Conservation (phyloP, 73 alveolate species). For the Tetrahymena malaccensis region DNA sequence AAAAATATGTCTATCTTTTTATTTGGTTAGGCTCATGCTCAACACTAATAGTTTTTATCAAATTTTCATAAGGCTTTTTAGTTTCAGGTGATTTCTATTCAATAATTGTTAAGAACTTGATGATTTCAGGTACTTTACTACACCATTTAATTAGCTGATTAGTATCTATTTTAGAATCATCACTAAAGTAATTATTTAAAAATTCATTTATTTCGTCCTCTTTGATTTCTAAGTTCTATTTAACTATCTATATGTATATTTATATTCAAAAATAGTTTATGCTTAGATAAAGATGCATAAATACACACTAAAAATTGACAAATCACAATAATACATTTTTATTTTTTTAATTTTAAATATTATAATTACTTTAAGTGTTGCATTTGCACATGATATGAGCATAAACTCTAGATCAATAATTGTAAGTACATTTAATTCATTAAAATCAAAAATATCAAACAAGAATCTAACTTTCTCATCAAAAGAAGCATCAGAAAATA, state of each 20-base stretch:
- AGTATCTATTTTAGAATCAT: constrained; percentile 49
- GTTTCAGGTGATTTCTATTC: constrained; percentile 60
- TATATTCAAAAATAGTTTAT: background rate
- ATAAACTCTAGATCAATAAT: constrained; percentile 85
- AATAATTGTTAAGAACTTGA: constrained; percentile 53
- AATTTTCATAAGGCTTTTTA: constrained; percentile 45
- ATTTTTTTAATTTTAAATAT: background rate
- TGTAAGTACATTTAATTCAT: constrained; percentile 62
- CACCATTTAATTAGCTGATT: constrained; percentile 59
- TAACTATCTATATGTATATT: background rate
- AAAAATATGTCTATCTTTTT: constrained; percentile 23
- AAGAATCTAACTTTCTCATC: constrained; percentile 91
- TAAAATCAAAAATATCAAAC: constrained; percentile 94
- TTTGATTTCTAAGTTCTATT: constrained; percentile 49
- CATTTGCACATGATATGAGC: constrained; percentile 77
- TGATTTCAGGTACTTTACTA: constrained; percentile 58
- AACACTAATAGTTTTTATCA: background rate
- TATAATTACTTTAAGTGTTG: constrained; percentile 79
- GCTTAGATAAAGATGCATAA: too few relatives aligned
- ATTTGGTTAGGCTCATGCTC: constrained; percentile 36
- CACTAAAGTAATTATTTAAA: constrained; percentile 56
- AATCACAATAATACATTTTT: too few relatives aligned
- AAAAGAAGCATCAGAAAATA: constrained; percentile 89
- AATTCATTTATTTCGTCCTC: constrained; percentile 65
- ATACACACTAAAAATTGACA: too few relatives aligned